Evolutionary conservation across 495 filamentous ascomycete species (phyloP).

Genomic region (Coniosporium apollinis): DNA sequence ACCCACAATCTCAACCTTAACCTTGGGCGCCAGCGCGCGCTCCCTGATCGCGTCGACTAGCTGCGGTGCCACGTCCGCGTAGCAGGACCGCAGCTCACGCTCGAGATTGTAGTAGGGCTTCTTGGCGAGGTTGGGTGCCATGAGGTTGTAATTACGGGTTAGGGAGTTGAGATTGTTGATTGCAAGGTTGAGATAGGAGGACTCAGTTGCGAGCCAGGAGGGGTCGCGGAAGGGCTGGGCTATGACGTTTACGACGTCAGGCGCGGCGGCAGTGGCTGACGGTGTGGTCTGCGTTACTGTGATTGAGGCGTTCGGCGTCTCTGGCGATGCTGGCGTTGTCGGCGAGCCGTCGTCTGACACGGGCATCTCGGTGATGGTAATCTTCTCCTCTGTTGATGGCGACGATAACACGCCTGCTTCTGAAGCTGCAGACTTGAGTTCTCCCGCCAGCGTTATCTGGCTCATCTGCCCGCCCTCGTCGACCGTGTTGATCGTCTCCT

Average conservation of each 20-base stretch:
- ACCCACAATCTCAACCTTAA: slow-evolving; percentile 19
- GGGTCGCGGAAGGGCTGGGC: slow-evolving; percentile 48
- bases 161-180: slow-evolving; percentile 64
- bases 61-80: slow-evolving; percentile 65
- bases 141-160: slow-evolving; percentile 82
- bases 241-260: too few relatives aligned
- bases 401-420: background rate
- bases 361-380: slow-evolving; percentile 10
- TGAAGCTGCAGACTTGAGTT: slow-evolving; percentile 11
- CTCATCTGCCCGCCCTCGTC: slow-evolving; percentile 24
- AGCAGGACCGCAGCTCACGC: slow-evolving; percentile 67
- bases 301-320: background rate
- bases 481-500: slow-evolving; percentile 30
- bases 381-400: background rate
- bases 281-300: too few relatives aligned
- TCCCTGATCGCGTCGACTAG: slow-evolving; percentile 55
- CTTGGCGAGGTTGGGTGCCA: slow-evolving; percentile 79
- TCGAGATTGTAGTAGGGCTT: slow-evolving; percentile 83
- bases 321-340: too few relatives aligned
- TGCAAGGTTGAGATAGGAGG: slow-evolving; percentile 59
- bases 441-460: slow-evolving; percentile 29
- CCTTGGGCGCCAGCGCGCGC: slow-evolving; percentile 39
- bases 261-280: slow-evolving; percentile 10
- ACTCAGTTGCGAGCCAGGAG: slow-evolving; percentile 51
- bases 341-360: slow-evolving; percentile 7